A percentile compares a stretch with the other conserved stretches of the same genome.
Conservation (phyloP, 2,329 filamentous ascomycete genomes). For the Aspergillus brasiliensis region DNA sequence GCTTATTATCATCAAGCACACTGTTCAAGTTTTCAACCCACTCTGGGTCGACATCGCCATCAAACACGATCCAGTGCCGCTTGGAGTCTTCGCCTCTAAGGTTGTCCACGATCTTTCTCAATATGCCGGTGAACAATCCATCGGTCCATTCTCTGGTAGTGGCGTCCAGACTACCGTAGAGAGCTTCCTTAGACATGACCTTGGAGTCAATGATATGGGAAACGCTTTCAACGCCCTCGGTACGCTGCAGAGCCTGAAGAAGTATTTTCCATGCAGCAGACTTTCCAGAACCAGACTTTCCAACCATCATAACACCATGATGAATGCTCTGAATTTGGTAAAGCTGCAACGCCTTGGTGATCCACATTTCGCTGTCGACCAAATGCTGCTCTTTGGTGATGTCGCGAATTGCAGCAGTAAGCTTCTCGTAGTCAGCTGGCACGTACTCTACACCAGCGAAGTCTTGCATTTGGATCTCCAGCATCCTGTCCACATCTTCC, state of each 20-base stretch:
- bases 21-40: conserved; percentile 99
- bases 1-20: conserved; percentile 98
- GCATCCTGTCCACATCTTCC: conserved; percentile 86
- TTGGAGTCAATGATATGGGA: conserved; percentile 98
- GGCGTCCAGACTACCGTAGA: conserved; percentile 93
- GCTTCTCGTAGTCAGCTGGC: conserved; percentile 77
- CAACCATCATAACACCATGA: conserved; percentile 99
- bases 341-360: conserved; percentile 93
- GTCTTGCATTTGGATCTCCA: conserved; percentile 75
- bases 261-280: conserved; percentile 92
- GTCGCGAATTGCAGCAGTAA: conserved; percentile 78
- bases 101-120: conserved; percentile 98
- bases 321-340: conserved; percentile 98
- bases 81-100: conserved; percentile 95
- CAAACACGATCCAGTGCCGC: conserved; percentile 98
- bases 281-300: conserved; percentile 95
- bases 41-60: conserved; percentile 97
- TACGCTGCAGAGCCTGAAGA: conserved; percentile 84
- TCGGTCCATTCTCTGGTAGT: conserved; percentile 99
- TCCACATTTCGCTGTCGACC: conserved; percentile 91
- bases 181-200: conserved; percentile 98
- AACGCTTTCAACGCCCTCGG: conserved; percentile 89
- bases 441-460: conserved; percentile 95
- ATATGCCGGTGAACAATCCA: conserved; percentile 93
- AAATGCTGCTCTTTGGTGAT: conserved; percentile 84